A percentile compares a stretch with the other conserved stretches of the same genome.
Evolutionary conservation across 2,329 filamentous ascomycete genomes (phyloP).

Genomic region (Calycina herbarum): DNA sequence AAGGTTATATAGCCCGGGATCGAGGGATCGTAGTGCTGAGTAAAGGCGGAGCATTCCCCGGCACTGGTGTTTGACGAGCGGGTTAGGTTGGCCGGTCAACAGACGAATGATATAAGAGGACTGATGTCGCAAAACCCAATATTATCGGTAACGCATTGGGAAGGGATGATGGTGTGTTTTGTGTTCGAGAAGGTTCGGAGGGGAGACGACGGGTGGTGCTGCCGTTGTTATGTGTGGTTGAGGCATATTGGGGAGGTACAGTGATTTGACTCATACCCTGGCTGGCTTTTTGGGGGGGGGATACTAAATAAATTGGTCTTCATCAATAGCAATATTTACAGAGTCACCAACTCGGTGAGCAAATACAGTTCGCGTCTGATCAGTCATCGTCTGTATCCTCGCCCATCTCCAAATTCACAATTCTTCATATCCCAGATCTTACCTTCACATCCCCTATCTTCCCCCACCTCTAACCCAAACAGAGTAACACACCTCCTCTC

Average conservation of each 20-base stretch:
- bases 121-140: neutral
- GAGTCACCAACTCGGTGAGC: neutral
- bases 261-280: constrained; percentile 3
- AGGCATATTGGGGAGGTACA: constrained; percentile 1
- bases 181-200: constrained; percentile 3
- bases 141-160: neutral
- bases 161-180: neutral
- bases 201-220: neutral
- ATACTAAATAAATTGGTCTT: no score
- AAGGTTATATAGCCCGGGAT: constrained; percentile 94
- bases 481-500: constrained; percentile 21
- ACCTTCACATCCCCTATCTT: neutral
- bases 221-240: constrained; percentile 4
- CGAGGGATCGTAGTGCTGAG: constrained; percentile 88
- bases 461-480: neutral
- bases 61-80: constrained; percentile 65
- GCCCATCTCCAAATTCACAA: constrained; percentile 19
- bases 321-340: neutral
- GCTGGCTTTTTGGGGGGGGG: neutral
- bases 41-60: constrained; percentile 90
- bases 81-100: constrained; percentile 12
- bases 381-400: neutral
- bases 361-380: neutral
- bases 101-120: neutral
- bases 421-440: neutral